phyloP scores from a whole-genome alignment of 345 rosid genomes.

The Isatis tinctoria region DNA sequence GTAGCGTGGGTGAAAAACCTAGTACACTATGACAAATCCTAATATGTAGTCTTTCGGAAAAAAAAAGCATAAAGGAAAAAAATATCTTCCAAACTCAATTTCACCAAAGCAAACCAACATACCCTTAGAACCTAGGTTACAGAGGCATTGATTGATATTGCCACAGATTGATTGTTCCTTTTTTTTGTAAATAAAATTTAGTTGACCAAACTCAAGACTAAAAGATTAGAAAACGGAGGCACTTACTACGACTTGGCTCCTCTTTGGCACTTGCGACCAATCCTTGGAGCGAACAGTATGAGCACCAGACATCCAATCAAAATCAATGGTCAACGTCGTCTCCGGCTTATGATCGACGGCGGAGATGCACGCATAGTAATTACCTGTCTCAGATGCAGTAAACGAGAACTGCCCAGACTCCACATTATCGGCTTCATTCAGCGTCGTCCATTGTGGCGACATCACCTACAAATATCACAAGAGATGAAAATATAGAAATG shows the following conservation, averaged over 20 bases:
- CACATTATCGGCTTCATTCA: slow-evolving; percentile 54
- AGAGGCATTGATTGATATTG: background rate
- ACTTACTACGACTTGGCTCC: slow-evolving; percentile 69
- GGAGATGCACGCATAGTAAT: slow-evolving; percentile 59
- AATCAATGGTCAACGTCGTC: slow-evolving; percentile 55
- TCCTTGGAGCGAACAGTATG: slow-evolving; percentile 65
- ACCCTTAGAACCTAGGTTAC: no score
- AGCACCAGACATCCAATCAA: slow-evolving; percentile 80
- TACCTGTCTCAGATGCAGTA: slow-evolving; percentile 65
- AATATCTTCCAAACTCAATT: background rate
- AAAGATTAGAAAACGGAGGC: background rate
- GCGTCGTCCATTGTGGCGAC: slow-evolving; percentile 46
- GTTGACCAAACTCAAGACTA: background rate
- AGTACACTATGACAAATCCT: background rate
- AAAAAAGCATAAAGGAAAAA: background rate
- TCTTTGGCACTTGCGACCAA: slow-evolving; percentile 82
- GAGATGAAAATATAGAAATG: background rate
- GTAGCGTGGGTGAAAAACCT: no score
- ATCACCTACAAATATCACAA: slow-evolving; percentile 42
- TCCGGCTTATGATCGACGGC: slow-evolving; percentile 54
- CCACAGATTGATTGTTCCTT: background rate
- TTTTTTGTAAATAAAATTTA: background rate
- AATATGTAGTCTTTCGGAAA: background rate
- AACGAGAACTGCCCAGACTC: slow-evolving; percentile 81
- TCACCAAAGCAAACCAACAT: background rate